Conservation (phyloP, 1,139 yeast genomes). For the Taiozyma sp. region DNA sequence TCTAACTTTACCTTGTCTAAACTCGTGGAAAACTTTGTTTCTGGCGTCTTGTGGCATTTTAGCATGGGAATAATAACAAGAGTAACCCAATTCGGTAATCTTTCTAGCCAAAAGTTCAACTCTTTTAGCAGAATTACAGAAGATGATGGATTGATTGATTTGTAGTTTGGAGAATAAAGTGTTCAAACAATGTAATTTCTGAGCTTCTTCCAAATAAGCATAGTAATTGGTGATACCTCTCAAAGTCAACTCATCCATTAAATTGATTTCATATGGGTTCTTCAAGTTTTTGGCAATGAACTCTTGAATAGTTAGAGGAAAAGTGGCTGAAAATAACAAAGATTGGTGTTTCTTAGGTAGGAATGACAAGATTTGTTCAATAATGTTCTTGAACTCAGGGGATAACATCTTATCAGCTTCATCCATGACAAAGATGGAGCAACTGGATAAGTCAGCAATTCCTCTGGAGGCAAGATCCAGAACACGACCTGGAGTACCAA, state of each 20-base stretch:
- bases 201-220: constrained; percentile 96
- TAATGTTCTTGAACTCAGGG: constrained; percentile 82
- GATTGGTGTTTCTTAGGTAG: constrained; percentile 84
- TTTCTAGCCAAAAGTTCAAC: constrained; percentile 94
- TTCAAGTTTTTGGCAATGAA: constrained; percentile 86
- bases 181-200: constrained; percentile 92
- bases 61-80: constrained; percentile 96
- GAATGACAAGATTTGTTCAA: constrained; percentile 80
- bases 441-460: constrained; percentile 81
- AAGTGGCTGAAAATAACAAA: constrained; percentile 88
- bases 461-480: constrained; percentile 88
- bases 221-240: constrained; percentile 96
- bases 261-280: constrained; percentile 89
- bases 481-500: constrained; percentile 96
- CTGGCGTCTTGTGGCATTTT: constrained; percentile 97
- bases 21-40: constrained; percentile 97
- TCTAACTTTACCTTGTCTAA: constrained; percentile 97
- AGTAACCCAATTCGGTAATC: constrained; percentile 93
- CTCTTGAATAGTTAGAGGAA: constrained; percentile 89
- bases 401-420: constrained; percentile 98
- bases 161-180: constrained; percentile 91
- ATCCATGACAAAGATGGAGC: constrained; percentile 93
- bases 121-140: constrained; percentile 94
- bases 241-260: constrained; percentile 95
- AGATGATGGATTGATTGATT: constrained; percentile 93